Evolutionary conservation across 2,329 filamentous ascomycete genomes (phyloP), one percentile per base, ranked within the genome.

Genomic region (Raffaelea ambrosiae): DNA sequence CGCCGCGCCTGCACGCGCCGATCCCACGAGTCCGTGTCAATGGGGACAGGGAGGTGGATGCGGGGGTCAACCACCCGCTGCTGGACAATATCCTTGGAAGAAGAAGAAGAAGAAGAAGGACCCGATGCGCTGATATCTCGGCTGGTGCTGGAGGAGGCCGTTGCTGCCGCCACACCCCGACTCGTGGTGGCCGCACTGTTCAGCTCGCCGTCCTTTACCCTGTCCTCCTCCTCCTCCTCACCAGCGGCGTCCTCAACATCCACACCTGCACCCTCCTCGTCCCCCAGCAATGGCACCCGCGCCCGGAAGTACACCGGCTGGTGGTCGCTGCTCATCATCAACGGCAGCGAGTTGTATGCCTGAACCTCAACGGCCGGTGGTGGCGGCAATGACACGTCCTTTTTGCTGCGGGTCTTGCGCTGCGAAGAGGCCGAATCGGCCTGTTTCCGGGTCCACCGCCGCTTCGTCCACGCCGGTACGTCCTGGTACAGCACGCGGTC

Each of bases 311-410:
- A 86, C 3, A 97, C 93, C 7, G 89, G 77, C 26, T 88, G 80
- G 66, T 98, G 93, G 62, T 98, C 93, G 47, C 87, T 93, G 9
- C 83, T 86, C n/a, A 78, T 73, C 52, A 94, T 77, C 2, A 94
- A 68, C 2, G 90, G 88, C 23, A 97, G 71, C 16, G 86, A 79
- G 16, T 81, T 74, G 63, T 97, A 97, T 21, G 80, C 71, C 21
- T 68, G 64, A n/a, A 88, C 73, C 8, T 70, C 61, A 33, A 80
- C 10, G 56, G 57, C 4, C 53, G 53, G 47, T 42, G 40, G 5
- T n/a, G 40, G 22, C 21, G 8, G n/a, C 16, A 7, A 14, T 21
- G 35, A 5, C 16, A 14, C 18, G 18, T 38, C 21, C n/a, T 40
- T 19, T 18, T 20, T 40, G 38, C 38, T 19, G 16, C 18, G 35